Evolutionary conservation across 2,329 filamentous ascomycete genomes (phyloP).

Genomic region (Hortaea sp.): DNA sequence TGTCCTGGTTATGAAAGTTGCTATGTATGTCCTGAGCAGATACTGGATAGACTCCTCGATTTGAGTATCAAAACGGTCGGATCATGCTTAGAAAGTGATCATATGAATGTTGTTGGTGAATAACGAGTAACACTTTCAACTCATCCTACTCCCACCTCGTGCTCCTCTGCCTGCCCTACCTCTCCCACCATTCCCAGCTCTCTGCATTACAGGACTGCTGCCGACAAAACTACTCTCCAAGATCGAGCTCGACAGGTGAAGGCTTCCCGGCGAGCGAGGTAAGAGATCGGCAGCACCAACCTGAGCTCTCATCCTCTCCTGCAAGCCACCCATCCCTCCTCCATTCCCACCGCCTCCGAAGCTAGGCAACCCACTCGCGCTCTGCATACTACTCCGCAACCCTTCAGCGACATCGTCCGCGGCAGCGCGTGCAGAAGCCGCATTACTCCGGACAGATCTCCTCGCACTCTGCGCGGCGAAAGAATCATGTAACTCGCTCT

Average conservation of each 20-base stretch:
- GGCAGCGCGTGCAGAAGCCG: background rate
- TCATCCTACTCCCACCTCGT: too few species aligned
- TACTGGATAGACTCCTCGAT: too few species aligned
- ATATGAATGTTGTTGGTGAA: too few species aligned
- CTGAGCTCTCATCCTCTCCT: conserved; percentile 21
- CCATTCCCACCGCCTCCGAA: background rate
- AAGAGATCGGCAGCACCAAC: conserved; percentile 18
- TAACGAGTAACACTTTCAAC: too few species aligned
- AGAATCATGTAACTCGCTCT: conserved; percentile 15
- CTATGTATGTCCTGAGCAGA: too few species aligned
- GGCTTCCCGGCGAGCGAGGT: conserved; percentile 22
- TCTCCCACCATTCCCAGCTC: conserved; percentile 4
- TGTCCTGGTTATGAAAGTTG: too few species aligned
- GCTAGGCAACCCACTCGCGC: background rate
- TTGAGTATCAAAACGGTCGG: too few species aligned
- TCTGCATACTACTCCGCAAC: background rate
- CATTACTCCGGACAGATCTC: background rate
- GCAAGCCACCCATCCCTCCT: conserved; percentile 10
- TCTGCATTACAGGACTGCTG: conserved; percentile 26
- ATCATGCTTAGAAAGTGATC: too few species aligned
- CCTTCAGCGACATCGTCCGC: conserved; percentile 2
- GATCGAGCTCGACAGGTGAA: conserved; percentile 24
- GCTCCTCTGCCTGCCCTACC: background rate
- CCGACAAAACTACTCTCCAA: conserved; percentile 28
- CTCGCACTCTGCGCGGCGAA: conserved; percentile 14